Percentiles rank a stretch among this genome's conserved stretches.
phyloP scores from a whole-genome alignment of 352 stramenopile genomes.

The Pelagophyceae sp. region DNA sequence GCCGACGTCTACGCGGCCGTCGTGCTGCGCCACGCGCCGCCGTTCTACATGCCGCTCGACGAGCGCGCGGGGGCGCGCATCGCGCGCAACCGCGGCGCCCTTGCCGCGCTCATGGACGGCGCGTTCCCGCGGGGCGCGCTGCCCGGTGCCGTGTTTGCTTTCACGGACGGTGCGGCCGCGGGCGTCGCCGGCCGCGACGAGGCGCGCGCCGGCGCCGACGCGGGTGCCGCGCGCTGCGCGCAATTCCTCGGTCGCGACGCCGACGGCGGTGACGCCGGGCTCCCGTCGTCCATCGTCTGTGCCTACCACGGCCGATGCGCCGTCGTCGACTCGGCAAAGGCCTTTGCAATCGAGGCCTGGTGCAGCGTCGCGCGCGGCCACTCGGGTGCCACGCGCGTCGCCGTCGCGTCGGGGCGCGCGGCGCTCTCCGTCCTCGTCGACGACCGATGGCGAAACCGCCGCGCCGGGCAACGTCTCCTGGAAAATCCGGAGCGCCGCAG shows the following conservation, averaged over 20 bases:
- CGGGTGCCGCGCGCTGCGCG: not conserved
- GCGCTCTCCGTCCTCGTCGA: conserved; percentile 55
- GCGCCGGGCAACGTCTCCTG: too few species aligned
- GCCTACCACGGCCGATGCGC: not conserved
- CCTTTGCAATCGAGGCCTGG: conserved; percentile 65
- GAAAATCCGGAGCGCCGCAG: too few species aligned
- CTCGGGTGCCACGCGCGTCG: conserved; percentile 55
- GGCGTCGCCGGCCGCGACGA: not conserved
- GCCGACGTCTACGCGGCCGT: conserved; percentile 64
- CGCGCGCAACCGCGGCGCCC: conserved; percentile 56
- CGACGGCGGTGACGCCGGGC: not conserved
- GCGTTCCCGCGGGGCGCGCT: not conserved
- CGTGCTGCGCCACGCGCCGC: conserved; percentile 52
- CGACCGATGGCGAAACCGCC: too few species aligned
- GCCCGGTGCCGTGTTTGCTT: not conserved
- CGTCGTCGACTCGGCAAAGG: conserved; percentile 30
- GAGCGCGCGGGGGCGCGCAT: conserved; percentile 60
- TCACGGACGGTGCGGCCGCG: not conserved
- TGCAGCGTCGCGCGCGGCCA: conserved; percentile 53
- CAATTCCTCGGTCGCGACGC: not conserved
- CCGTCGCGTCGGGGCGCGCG: conserved; percentile 62
- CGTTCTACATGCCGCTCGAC: conserved; percentile 71
- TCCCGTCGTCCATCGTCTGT: not conserved
- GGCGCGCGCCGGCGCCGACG: not conserved
- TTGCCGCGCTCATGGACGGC: not conserved